Conservation (phyloP, 352 stramenopile species). For the Globisporangium echinulatum region DNA sequence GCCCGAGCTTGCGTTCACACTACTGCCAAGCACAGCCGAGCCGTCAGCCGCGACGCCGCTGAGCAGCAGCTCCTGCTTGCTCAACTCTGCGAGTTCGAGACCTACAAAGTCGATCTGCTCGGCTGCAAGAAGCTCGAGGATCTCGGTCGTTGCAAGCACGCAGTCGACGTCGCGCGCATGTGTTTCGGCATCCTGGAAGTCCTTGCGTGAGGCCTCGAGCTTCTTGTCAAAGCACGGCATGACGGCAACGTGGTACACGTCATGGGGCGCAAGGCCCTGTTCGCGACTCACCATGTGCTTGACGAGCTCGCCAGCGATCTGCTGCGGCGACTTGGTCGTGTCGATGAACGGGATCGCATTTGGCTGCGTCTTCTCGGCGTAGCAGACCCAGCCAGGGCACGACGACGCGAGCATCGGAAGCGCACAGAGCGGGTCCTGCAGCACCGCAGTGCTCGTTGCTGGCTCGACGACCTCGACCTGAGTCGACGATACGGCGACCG, state of each 20-base stretch:
- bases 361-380: slow-evolving; percentile 96
- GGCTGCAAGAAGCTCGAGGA: slow-evolving; percentile 64
- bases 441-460: slow-evolving; percentile 32
- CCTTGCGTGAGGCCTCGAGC: slow-evolving; percentile 92
- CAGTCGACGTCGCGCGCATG: slow-evolving; percentile 91
- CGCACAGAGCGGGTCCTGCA: slow-evolving; percentile 56
- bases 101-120: slow-evolving; percentile 56
- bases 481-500: slow-evolving; percentile 53
- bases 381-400: slow-evolving; percentile 97
- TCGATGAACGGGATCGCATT: slow-evolving; percentile 93
- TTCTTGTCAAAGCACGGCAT: slow-evolving; percentile 99
- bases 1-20: slow-evolving; percentile 65
- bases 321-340: slow-evolving; percentile 93
- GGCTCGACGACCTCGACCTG: slow-evolving; percentile 68
- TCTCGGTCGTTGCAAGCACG: slow-evolving; percentile 86
- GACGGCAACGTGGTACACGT: slow-evolving; percentile 94
- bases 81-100: slow-evolving; percentile 57
- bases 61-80: slow-evolving; percentile 58
- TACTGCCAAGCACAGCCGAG: slow-evolving; percentile 47
- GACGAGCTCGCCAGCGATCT: slow-evolving; percentile 87
- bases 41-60: slow-evolving; percentile 62
- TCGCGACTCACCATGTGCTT: slow-evolving; percentile 74
- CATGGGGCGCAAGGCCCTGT: slow-evolving; percentile 29
- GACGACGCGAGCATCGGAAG: slow-evolving; percentile 94
- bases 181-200: slow-evolving; percentile 65